Conservation (phyloP, 2,329 filamentous ascomycete genomes). For the Ceratocystis albifundus region DNA sequence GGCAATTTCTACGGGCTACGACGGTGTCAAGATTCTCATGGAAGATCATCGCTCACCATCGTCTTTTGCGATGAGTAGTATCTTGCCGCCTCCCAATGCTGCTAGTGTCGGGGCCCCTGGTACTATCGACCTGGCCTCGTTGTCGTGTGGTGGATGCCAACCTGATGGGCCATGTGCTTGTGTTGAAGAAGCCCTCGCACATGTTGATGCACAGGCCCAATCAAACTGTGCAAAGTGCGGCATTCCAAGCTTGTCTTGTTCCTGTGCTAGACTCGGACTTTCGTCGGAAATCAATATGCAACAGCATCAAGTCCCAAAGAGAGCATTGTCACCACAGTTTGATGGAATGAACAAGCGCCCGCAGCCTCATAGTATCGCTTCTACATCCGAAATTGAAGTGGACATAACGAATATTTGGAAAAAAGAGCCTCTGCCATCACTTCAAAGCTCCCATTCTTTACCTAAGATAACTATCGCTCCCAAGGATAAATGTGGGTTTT, state of each 20-base stretch:
- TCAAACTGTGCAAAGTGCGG: constrained; percentile 53
- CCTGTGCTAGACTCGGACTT: constrained; percentile 52
- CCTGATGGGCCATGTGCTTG: constrained; percentile 45
- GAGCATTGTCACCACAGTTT: constrained; percentile 36
- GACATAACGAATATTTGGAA: constrained; percentile 61
- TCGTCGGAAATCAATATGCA: constrained; percentile 27
- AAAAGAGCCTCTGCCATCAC: constrained; percentile 29
- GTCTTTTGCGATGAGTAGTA: constrained; percentile 41
- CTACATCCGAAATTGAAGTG: constrained; percentile 45
- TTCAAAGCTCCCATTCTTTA: constrained; percentile 28
- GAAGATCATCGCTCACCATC: constrained; percentile 24
- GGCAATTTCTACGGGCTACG: constrained; percentile 21
- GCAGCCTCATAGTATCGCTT: constrained; percentile 31
- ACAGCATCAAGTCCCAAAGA: constrained; percentile 33
- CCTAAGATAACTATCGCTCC: constrained; percentile 33
- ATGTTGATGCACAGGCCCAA: constrained; percentile 39
- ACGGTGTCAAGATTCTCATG: constrained; percentile 18
- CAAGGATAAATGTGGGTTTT: constrained; percentile 69
- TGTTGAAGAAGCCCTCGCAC: constrained; percentile 46
- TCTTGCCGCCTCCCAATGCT: constrained; percentile 43
- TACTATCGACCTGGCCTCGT: constrained; percentile 28
- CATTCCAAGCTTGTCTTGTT: constrained; percentile 49
- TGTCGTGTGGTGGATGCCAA: constrained; percentile 47
- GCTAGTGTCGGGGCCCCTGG: constrained; percentile 24
- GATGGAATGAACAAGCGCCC: constrained; percentile 31